A percentile compares a stretch with the other conserved stretches of the same genome.
Conservation (phyloP, 2,329 filamentous ascomycete genomes). For the Onygena corvina region DNA sequence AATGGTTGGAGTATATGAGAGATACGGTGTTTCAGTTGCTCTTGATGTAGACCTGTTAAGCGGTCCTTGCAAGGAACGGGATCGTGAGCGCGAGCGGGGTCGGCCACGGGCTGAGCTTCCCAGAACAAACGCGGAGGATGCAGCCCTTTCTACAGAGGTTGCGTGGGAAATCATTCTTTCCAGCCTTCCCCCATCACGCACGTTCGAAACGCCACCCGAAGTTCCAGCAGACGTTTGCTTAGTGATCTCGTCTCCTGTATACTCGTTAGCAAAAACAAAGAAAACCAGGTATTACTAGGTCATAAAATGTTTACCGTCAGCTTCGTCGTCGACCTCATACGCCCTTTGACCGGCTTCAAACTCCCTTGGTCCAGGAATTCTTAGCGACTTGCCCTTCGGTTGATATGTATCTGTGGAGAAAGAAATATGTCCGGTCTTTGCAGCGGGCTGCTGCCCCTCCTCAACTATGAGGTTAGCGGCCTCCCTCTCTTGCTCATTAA, state of each 20-base stretch:
- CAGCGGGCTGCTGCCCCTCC: slow-evolving; percentile 3
- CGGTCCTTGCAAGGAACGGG: slow-evolving; percentile 8
- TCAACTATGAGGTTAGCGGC: not conserved
- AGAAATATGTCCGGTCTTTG: slow-evolving; percentile 13
- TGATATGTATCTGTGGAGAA: slow-evolving; percentile 15
- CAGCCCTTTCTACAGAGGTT: slow-evolving; percentile 29
- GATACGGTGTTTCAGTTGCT: slow-evolving; percentile 26
- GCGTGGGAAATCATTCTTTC: slow-evolving; percentile 20
- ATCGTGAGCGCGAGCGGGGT: slow-evolving; percentile 11
- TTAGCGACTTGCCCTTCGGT: slow-evolving; percentile 12
- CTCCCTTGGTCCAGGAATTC: slow-evolving; percentile 16
- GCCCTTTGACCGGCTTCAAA: slow-evolving; percentile 18
- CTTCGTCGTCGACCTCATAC: slow-evolving; percentile 18
- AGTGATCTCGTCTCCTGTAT: slow-evolving; percentile 9
- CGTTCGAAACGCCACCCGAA: slow-evolving; percentile 1
- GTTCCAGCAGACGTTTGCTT: slow-evolving; percentile 11
- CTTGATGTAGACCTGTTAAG: slow-evolving; percentile 10
- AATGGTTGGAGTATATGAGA: slow-evolving; percentile 36
- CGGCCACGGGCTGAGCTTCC: slow-evolving; percentile 16
- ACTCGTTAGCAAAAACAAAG: not conserved
- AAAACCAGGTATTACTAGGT: not conserved
- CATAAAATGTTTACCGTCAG: slow-evolving; percentile 9
- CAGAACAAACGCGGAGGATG: slow-evolving; percentile 33
- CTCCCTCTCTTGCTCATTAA: not conserved
- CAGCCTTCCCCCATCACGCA: slow-evolving; percentile 7